Conservation (phyloP, 2,329 filamentous ascomycete species). For the Trichoderma oligosporum region DNA sequence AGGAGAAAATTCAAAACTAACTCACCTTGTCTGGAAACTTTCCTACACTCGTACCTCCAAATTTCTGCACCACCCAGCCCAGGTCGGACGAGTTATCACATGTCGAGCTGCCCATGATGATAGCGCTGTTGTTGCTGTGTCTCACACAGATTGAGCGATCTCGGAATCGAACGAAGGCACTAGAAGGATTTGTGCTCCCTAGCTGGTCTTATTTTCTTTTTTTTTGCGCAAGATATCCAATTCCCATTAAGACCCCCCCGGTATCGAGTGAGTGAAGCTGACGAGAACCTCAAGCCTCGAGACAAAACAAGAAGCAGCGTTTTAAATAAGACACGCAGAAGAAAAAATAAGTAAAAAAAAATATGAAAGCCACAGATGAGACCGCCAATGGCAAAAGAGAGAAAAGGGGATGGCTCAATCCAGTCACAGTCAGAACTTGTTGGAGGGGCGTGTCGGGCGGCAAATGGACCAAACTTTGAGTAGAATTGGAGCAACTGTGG, state of each 20-base stretch:
- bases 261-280: neutral
- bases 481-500: slow-evolving; percentile 4
- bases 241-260: no score
- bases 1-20: neutral
- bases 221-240: no score
- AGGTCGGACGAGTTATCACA: slow-evolving; percentile 38
- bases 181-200: neutral
- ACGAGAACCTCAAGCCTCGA: neutral
- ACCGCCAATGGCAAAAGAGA: neutral
- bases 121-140: neutral
- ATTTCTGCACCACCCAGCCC: slow-evolving; percentile 88
- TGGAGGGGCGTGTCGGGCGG: slow-evolving; percentile 7
- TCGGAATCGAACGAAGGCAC: slow-evolving; percentile 9
- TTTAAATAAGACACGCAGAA: neutral
- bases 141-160: slow-evolving; percentile 16
- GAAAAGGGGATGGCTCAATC: neutral
- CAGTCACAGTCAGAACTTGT: neutral
- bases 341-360: neutral
- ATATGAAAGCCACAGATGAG: slow-evolving; percentile 1
- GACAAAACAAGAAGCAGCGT: neutral
- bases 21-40: slow-evolving; percentile 75
- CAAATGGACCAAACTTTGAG: neutral
- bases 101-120: slow-evolving; percentile 33
- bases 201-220: neutral
- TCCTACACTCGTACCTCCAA: slow-evolving; percentile 90